Evolutionary conservation across 129 eudicot genomes (phyloP), one percentile per base, ranked within the genome.

Genomic region (Centella asiatica): DNA sequence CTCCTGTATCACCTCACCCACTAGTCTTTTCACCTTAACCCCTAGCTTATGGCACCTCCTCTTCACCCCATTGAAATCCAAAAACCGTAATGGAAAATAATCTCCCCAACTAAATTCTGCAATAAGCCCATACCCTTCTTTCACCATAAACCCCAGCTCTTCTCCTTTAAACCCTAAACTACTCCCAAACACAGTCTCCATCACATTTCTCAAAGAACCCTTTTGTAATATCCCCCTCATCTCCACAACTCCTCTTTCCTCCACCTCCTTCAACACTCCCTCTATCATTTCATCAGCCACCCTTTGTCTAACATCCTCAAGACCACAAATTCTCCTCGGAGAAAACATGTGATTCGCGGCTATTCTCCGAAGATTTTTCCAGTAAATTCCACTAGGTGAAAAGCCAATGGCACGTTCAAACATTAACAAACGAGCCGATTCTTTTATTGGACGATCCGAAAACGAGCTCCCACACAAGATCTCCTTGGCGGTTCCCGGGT

Each of bases 381-480:
- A 89, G 42, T 85, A 82, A 8, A 61, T 31, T 20, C 90, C 90
- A 2, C 75, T 70, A 12, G 95, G 95, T 5, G 97, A 89, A 10
- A 89, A 89, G 18, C 97, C 97, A 70, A 89, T 85, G 76, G 97
- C 95, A 32, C 97, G 78, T 19, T 85, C 85, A 44, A 89, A 89
- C 97, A 85, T 82, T 57, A 89, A 68, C 19, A 74, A 45, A 20
- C 78, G 82, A 0, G 97, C 87, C 0, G 97, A 85, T 62, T 83
- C 85, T 53, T 80, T 89, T 17, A 82, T 53, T 17, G 97, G 97
- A 20, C 97, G 97, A 76, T 85, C 78, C 8, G 95, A 70, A 51
- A 89, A 89, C 0, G 85, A 73, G 26, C 71, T 70, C 8, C 90
- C 82, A 33, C 72, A 72, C 25, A 89, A 64, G 26, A 89, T 83